Conservation (phyloP, 2,329 filamentous ascomycete genomes). For the Macrophomina phaseolina region DNA sequence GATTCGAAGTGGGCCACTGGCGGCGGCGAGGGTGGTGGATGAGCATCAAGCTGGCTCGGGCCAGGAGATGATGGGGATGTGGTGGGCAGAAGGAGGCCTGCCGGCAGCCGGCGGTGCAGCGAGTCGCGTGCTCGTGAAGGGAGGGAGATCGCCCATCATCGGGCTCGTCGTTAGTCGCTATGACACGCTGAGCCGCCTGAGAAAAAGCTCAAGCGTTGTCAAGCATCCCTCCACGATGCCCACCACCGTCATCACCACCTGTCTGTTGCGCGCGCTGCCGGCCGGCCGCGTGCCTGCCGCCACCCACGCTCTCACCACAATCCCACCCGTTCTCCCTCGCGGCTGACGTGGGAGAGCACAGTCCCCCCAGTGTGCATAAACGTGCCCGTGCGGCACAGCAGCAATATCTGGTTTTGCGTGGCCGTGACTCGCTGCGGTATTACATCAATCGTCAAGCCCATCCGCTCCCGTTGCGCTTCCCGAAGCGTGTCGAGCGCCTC, state of each 20-base stretch:
- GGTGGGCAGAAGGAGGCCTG: constrained; percentile 15
- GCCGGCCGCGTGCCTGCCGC: constrained; percentile 16
- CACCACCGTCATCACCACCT: neutral
- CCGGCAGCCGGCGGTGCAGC: constrained; percentile 18
- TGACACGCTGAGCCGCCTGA: constrained; percentile 19
- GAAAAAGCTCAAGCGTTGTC: neutral
- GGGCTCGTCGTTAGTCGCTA: constrained; percentile 6
- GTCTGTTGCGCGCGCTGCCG: constrained; percentile 1
- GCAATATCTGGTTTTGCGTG: constrained; percentile 20
- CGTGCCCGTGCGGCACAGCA: constrained; percentile 24
- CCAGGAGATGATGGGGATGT: constrained; percentile 8
- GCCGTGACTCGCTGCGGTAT: constrained; percentile 23
- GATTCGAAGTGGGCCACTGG: constrained; percentile 2
- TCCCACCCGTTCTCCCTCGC: neutral
- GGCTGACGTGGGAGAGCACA: neutral
- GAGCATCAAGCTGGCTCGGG: neutral
- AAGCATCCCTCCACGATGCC: neutral
- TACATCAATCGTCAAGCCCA: constrained; percentile 27
- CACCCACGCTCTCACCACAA: constrained; percentile 15
- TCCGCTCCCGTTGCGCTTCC: constrained; percentile 26
- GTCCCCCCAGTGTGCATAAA: constrained; percentile 10
- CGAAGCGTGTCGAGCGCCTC: constrained; percentile 17
- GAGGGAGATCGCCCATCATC: constrained; percentile 15
- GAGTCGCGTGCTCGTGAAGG: constrained; percentile 19
- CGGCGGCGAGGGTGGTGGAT: neutral